Percentiles rank a stretch among this genome's conserved stretches.
Evolutionary conservation across 192 early-diverging fungal species (phyloP).

Genomic region (Backusella circina): DNA sequence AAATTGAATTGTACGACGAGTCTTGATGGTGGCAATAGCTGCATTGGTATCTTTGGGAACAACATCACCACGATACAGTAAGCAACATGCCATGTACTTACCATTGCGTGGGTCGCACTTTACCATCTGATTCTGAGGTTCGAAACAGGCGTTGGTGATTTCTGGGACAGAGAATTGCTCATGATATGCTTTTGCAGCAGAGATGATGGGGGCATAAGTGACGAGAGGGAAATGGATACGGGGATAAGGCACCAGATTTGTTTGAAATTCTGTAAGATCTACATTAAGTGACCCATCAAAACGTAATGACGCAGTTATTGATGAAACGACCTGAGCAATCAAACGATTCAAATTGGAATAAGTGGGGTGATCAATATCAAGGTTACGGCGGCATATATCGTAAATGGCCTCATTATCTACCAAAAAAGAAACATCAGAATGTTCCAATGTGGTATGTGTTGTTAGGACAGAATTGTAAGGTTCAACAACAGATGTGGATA

Average conservation of each 20-base stretch:
- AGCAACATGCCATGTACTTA: slow-evolving; percentile 99
- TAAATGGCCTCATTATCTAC: slow-evolving; percentile 99
- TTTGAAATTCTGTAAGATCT: slow-evolving; percentile 99
- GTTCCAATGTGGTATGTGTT: slow-evolving; percentile 98
- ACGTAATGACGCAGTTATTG: slow-evolving; percentile 97
- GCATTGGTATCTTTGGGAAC: slow-evolving; percentile 96
- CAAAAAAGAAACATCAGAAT: slow-evolving; percentile 99
- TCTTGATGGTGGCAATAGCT: slow-evolving; percentile 88
- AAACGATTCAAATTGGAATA: slow-evolving; percentile 97
- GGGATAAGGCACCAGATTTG: slow-evolving; percentile 99
- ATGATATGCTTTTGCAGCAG: slow-evolving; percentile 93
- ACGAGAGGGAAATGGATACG: slow-evolving; percentile 99
- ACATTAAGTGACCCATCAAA: slow-evolving; percentile 99
- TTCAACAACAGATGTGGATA: slow-evolving; percentile 96
- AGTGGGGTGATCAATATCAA: slow-evolving; percentile 94
- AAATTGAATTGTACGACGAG: slow-evolving; percentile 95
- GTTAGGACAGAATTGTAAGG: slow-evolving; percentile 99
- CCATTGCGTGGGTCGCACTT: slow-evolving; percentile 97
- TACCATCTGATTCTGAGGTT: slow-evolving; percentile 98
- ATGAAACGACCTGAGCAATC: slow-evolving; percentile 98
- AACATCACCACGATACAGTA: slow-evolving; percentile 98
- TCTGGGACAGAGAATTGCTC: slow-evolving; percentile 92
- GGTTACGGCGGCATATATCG: slow-evolving; percentile 97
- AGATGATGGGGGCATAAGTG: slow-evolving; percentile 94
- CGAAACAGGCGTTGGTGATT: slow-evolving; percentile 96